Conservation (phyloP, 208 protist species). For the Wallacemonas sp. region DNA sequence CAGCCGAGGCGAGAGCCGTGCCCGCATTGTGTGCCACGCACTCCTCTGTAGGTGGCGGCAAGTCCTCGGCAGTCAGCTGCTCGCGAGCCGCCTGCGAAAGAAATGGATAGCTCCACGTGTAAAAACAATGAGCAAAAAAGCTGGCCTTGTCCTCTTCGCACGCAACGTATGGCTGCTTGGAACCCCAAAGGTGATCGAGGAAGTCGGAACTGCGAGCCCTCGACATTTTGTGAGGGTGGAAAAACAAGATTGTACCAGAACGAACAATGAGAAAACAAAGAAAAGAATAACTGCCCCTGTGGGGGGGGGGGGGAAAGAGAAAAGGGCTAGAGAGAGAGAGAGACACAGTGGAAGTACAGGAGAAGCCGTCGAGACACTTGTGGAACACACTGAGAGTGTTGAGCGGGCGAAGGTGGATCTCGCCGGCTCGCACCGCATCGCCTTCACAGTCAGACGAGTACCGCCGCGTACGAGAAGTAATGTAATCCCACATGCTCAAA, state of each 20-base stretch:
- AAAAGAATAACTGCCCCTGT: neutral
- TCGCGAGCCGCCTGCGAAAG: constrained; percentile 42
- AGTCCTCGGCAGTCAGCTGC: constrained; percentile 32
- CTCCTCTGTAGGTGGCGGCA: constrained; percentile 33
- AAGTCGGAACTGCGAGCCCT: neutral
- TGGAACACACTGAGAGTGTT: no score
- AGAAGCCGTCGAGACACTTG: no score
- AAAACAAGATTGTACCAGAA: no score
- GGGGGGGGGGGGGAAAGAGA: no score
- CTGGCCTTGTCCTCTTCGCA: constrained; percentile 34
- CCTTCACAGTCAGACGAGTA: no score
- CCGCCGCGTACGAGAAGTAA: no score
- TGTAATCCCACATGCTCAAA: no score
- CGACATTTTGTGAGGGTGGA: neutral
- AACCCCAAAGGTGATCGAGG: constrained; percentile 51
- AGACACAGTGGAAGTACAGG: no score
- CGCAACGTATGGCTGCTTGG: constrained; percentile 34
- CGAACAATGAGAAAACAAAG: neutral
- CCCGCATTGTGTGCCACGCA: constrained; percentile 35
- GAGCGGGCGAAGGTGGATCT: no score
- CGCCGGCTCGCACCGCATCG: no score
- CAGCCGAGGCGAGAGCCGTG: constrained; percentile 29
- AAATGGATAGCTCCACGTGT: constrained; percentile 42
- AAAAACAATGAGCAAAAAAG: constrained; percentile 39
- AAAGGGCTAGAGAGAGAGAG: no score